These are phyloP conservation scores for Nannochloropsis gaditana DNA, from an alignment of 108 stramenopile genomes.

Conservation along the genomic window DNA sequence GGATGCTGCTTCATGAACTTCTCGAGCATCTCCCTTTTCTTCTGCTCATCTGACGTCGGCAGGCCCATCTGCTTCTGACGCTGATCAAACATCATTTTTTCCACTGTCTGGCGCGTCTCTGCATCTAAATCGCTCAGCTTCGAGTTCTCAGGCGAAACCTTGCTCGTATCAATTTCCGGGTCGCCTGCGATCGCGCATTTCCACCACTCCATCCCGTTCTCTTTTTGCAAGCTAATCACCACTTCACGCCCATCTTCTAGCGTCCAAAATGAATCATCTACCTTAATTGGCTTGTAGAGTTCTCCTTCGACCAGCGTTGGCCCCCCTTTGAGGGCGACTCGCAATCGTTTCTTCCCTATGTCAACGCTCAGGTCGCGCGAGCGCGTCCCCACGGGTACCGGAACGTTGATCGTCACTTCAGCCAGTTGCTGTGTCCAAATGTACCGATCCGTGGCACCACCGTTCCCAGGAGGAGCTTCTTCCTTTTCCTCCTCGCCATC, in stretches of 20 bases:
- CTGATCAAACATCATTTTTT: conserved; percentile 99
- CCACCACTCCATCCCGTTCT: conserved; percentile 99
- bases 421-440: conserved; percentile 93
- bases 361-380: conserved; percentile 74
- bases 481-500: conserved; percentile 36
- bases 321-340: conserved; percentile 64
- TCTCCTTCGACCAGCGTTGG: conserved; percentile 64
- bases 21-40: conserved; percentile 81
- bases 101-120: conserved; percentile 96
- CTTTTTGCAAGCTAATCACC: conserved; percentile 72
- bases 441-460: conserved; percentile 76
- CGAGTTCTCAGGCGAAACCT: conserved; percentile 92
- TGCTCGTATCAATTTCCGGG: conserved; percentile 84
- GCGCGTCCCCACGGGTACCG: conserved; percentile 78
- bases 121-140: conserved; percentile 90
- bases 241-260: conserved; percentile 83
- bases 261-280: conserved; percentile 99
- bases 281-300: conserved; percentile 75
- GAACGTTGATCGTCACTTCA: conserved; percentile 73
- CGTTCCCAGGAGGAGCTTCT: conserved; percentile 67
- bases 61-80: conserved; percentile 91
- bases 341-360: conserved; percentile 70
- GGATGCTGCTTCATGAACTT: conserved; percentile 92
- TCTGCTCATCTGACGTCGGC: conserved; percentile 92
- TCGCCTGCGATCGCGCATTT: conserved; percentile 76